Base-by-base conservation (phyloP, 2,329 filamentous ascomycete genomes). In the Nemania sp. region DNA sequence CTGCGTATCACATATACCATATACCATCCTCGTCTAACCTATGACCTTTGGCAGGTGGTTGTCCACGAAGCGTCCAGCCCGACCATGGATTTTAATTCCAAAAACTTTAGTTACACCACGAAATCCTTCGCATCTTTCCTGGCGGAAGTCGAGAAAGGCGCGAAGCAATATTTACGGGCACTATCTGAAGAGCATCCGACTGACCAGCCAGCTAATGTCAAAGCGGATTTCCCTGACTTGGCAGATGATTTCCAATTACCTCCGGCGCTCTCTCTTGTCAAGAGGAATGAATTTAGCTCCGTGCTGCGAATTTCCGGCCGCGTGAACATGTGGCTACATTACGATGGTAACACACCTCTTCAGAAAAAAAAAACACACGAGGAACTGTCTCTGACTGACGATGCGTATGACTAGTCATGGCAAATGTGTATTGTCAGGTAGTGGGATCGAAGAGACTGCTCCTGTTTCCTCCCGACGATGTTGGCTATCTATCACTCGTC, bases 241-340 rank as follows among this genome's bases (percentile, higher is more conserved):
- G 81, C 87, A 0, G 60, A 74, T 1, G 91, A 96, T 72, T 96
- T 96, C 73, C 69, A 73, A 13, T 74, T 96, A 1, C 91, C 92
- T 1, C 67, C 78, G 1, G 79, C 86, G 62, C 77, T 96, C 10
- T 74, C 74, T 0, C 77, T 83, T 35, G 86, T 91, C 3, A 72
- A 71, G 5, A 77, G 87, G n/a, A 86, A 86, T 63, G 75, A 84
- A 3, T 92, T 96, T 72, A 94, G 89, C 72, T 93, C 90, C 2
- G 88, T 92, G 0, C 76, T 96, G 21, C 84, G 92, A 18, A 87
- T 96, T 61, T 94, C 90, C 3, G 91, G 91, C 0, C 85, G 85
- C 1, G 90, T 94, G 11, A 89, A 87, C 42, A 90, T 97, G 85
- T 97, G 93, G 92, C 80, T 96, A 34, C 91, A 96, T 75, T 96